Base-by-base conservation (phyloP, 2,329 filamentous ascomycete species). In the Botrytis medusae region DNA sequence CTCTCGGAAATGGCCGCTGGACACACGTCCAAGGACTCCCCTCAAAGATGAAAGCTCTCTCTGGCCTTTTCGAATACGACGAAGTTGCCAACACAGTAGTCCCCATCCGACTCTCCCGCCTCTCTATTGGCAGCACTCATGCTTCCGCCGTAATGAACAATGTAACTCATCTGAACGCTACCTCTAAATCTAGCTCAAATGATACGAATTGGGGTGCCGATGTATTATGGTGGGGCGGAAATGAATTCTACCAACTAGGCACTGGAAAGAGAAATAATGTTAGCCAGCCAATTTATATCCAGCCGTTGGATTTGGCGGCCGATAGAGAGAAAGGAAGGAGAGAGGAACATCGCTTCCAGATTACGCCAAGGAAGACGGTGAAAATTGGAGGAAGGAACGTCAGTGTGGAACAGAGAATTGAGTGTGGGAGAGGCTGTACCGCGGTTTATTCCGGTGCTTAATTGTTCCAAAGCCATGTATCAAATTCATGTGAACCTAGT, bases 191-290 rank as follows among this genome's bases (percentile, higher is more conserved):
- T 81, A 82, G 75, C 1, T 84, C 88, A 59, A 92, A 93, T 76
- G 92, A 94, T 79, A 93, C 91, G 1, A 95, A 96, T 81, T 97
- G 91, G 89, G 96, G 96, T 67, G 90, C 92, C 7, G 96, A 98
- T 81, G 91, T 95, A 44, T 82, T 98, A 1, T 97, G 93, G 86
- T 99, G 95, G 93, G 96, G 96, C 75, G 94, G 94, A 71, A 99
- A 98, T 79, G 95, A 98, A 84, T 89, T 91, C 81, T 98, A 92
- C 82, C 96, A 99, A 83, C 88, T 99, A 40, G 96, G 96, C 20
- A 98, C 92, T 0, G 95, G 96, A 42, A 97, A 92, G 85, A 86
- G 95, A 75, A 96, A 89, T 79, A 98, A 98, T 80, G 80, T 92
- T 16, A 88, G 89, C 70, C 86, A 87, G 20, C 96, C 96, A 1